phyloP scores from a whole-genome alignment of 2,329 filamentous ascomycete species.

The Fusarium transvaalense region DNA sequence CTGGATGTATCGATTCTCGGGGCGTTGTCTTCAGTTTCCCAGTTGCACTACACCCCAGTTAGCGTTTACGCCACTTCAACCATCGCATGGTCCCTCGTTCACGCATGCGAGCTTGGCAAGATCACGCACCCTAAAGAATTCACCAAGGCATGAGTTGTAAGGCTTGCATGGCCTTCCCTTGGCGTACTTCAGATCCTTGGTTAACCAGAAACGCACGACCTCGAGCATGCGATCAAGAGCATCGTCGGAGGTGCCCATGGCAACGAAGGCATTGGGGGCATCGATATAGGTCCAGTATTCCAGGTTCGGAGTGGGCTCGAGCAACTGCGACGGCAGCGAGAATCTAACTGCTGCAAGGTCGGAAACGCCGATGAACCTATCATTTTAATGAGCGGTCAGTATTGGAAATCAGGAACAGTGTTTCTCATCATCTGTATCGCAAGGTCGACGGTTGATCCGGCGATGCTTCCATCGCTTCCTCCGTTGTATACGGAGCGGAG shows the following conservation, averaged over 20 bases:
- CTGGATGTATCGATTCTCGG: conserved; percentile 70
- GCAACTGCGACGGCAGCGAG: conserved; percentile 92
- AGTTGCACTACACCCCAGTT: conserved; percentile 77
- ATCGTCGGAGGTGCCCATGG: conserved; percentile 89
- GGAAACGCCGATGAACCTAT: conserved; percentile 92
- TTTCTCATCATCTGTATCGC: conserved; percentile 17
- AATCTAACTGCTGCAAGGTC: conserved; percentile 97
- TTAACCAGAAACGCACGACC: conserved; percentile 97
- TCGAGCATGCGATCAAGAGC: conserved; percentile 94
- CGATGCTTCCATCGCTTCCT: conserved; percentile 31
- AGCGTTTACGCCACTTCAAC: conserved; percentile 14
- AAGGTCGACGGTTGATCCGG: conserved; percentile 8
- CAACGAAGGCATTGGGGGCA: conserved; percentile 87
- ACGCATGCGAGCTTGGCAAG: background rate
- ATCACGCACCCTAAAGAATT: conserved; percentile 88
- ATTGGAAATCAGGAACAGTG: conserved; percentile 11
- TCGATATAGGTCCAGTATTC: conserved; percentile 99
- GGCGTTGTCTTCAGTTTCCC: conserved; percentile 87
- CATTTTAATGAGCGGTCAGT: conserved; percentile 47
- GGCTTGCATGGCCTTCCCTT: conserved; percentile 99
- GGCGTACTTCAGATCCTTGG: conserved; percentile 98
- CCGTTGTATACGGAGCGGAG: conserved; percentile 27
- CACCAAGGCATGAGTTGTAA: conserved; percentile 95
- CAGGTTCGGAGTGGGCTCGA: conserved; percentile 96
- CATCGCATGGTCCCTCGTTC: background rate